Base-by-base conservation (phyloP, 495 filamentous ascomycete species). In the Baudoinia panamericana region DNA sequence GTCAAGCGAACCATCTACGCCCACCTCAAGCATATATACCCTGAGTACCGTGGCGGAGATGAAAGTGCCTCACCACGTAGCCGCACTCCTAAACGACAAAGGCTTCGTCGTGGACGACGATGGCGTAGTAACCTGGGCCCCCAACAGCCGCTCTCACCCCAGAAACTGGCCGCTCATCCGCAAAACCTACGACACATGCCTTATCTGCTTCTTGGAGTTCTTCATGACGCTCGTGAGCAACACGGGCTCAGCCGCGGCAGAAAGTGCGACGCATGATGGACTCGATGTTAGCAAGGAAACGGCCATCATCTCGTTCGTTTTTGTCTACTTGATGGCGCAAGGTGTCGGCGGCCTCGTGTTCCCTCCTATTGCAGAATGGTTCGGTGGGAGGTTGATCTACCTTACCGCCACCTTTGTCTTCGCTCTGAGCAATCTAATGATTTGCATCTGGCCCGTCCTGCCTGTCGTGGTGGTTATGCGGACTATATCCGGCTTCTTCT, bases 301-400 rank as follows among this genome's bases (percentile, higher is more conserved):
- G 13, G 25, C 22, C 20, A 29, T 43, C n/a, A 38, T 46, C 18
- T 46, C n/a, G 2, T 51, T 54, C 33, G 50, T 41, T 0, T 45
- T 48, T 0, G 18, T 44, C 30, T 56, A 51, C 18, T 55, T 67
- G 22, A 50, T 72, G 6, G 69, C 66, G 1, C 70, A 73, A 53
- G 65, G 56, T 12, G 18, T 68, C 30, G 69, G 66, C 21, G 67
- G 62, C 12, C 55, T 74, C 20, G 34, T 72, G 15, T 63, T 71
- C 29, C 68, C 69, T 20, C 66, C 70, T 19, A 66, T 64, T 41
- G 67, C 68, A 0, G 70, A 74, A 49, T 53, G 60, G 0, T 70
- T 72, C 45, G 70, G 70, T 2, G 66, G 68, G 19, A 67, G 65
- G 31, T 57, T 52, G 11, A 57, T 70, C 10, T 74, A 74, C 35